Conservation (phyloP, 345 rosid genomes). For the Camelina neglecta region DNA sequence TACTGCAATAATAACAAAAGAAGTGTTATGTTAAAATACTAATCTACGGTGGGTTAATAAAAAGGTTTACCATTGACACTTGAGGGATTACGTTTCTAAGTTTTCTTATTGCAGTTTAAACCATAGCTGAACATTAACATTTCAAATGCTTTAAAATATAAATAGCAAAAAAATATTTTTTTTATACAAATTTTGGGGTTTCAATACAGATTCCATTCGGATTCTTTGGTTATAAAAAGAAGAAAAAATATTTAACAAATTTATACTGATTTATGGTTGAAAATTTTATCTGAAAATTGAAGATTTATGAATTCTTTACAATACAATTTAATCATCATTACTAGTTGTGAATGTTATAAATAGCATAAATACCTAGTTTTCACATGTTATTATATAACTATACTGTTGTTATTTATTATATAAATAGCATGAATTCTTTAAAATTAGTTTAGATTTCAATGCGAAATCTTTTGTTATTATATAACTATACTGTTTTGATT, state of each 20-base stretch:
- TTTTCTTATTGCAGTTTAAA: background rate
- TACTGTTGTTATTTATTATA: background rate
- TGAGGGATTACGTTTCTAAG: background rate
- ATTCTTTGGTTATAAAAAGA: too few relatives aligned
- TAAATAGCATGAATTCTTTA: too few relatives aligned
- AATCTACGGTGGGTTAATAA: background rate
- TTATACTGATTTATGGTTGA: background rate
- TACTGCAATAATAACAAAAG: background rate
- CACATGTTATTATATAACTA: background rate
- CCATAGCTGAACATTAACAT: background rate
- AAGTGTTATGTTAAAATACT: background rate
- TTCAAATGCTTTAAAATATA: background rate
- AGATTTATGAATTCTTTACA: too few relatives aligned
- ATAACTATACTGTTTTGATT: background rate
- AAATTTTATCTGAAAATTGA: background rate
- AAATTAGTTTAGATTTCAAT: background rate
- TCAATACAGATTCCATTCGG: too few relatives aligned
- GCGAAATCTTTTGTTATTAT: background rate
- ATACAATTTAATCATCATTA: too few relatives aligned
- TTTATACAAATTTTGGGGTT: too few relatives aligned
- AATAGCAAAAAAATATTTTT: background rate
- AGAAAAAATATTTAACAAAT: background rate
- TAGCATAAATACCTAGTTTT: background rate
- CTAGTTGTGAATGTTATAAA: background rate
- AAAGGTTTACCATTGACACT: background rate